These are phyloP conservation scores for Sarcomyxa edulis DNA, from an alignment of 768 basidiomycete genomes.

Conservation along the genomic window DNA sequence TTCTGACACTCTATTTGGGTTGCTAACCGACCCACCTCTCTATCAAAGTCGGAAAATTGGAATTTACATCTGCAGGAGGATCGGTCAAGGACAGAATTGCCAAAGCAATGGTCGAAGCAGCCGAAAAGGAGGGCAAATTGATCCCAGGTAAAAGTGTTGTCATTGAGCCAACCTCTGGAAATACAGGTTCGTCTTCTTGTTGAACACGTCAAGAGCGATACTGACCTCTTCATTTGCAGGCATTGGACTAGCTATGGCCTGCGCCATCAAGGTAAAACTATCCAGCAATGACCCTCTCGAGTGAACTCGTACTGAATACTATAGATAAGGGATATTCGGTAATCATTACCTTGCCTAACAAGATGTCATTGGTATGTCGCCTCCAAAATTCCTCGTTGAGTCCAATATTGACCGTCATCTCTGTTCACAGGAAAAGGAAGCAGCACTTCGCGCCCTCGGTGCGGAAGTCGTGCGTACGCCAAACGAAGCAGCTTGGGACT, in stretches of 20 bases:
- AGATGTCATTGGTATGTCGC: constrained; percentile 76
- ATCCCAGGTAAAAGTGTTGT: constrained; percentile 85
- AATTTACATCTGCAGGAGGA: constrained; percentile 88
- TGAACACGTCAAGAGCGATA: background rate
- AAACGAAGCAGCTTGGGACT: constrained; percentile 82
- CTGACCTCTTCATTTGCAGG: constrained; percentile 43
- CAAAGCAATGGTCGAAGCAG: constrained; percentile 94
- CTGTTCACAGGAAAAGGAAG: constrained; percentile 76
- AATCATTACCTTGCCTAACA: constrained; percentile 87
- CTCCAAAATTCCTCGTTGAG: background rate
- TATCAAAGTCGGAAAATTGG: constrained; percentile 75
- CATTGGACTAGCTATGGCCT: constrained; percentile 90
- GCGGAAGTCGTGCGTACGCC: constrained; percentile 95
- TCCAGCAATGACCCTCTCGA: constrained; percentile 2
- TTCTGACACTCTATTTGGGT: background rate
- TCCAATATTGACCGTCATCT: no score
- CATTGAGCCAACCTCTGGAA: constrained; percentile 94
- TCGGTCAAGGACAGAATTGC: constrained; percentile 96
- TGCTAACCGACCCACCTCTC: background rate
- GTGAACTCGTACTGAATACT: constrained; percentile 62
- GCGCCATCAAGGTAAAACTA: constrained; percentile 80
- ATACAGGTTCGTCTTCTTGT: constrained; percentile 63
- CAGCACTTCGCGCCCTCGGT: constrained; percentile 83
- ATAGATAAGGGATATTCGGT: constrained; percentile 87
- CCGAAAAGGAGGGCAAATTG: constrained; percentile 82